Evolutionary conservation across 768 basidiomycete genomes (phyloP), one percentile per base, ranked within the genome.

Genomic region (Porphyrellus cyaneotinctus): DNA sequence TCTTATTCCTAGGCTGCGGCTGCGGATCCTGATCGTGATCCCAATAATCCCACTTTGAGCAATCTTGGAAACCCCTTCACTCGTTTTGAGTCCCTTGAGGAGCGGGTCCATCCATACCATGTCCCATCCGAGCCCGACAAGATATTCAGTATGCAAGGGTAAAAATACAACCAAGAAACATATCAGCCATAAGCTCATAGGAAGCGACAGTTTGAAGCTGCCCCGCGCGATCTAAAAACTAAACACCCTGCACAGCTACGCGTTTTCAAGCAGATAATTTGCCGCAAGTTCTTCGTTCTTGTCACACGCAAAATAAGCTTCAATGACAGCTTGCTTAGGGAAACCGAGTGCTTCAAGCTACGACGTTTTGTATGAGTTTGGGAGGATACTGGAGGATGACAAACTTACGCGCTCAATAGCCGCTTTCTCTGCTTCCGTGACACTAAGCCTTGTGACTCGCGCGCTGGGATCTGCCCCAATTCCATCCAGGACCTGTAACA

Each of bases 261-360:
- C 44, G 13, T 47, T 39, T 31, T 52, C 51, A 1, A 42, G 8
- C 18, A 52, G 18, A 35, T 47, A 52, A 18, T 52, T 52, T 6
- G 45, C 51, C 2, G 51, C 51, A 20, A 52, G 51, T 24, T 47
- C 18, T 42, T 52, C 51, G 38, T 52, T 47, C 45, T 52, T 52
- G 51, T 52, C 51, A 15, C 51, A 52, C 14, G 51, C 18, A 26
- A 47, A 36, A 39, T 53, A 53, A 5, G 52, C 52, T 53, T 53
- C 52, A 14, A 47, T 30, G 33, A 43, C 46, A 15, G 46, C 46
- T 30, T 47, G 39, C 46, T 43, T 43, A 10, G 52, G 46, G 33
- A 47, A 53, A 22, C 52, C 52, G 2, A 53, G 24, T 17, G 26
- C 52, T 12, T 47, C 46, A 9, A 53, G 52, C 52, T 53, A 28